A percentile compares a stretch with the other conserved stretches of the same genome.
phyloP scores from a whole-genome alignment of 371 early-diverging fungal species.

The Mucor saturninus region DNA sequence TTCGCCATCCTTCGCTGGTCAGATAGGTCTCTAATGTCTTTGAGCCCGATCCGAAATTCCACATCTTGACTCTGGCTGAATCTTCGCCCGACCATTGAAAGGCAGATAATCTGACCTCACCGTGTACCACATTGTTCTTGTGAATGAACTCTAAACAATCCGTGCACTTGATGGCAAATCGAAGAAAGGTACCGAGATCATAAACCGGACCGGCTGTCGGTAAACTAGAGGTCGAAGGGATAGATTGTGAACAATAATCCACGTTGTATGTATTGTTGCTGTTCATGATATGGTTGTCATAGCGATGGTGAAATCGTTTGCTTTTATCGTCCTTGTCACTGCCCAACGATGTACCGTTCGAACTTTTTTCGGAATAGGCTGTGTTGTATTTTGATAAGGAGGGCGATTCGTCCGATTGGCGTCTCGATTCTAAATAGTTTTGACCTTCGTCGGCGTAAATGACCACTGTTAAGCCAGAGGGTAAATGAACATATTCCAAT shows the following conservation, averaged over 20 bases:
- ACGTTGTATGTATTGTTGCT: background rate
- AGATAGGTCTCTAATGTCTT: slow-evolving; percentile 42
- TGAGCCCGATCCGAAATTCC: slow-evolving; percentile 44
- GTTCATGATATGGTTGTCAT: background rate
- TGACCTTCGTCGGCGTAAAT: slow-evolving; percentile 47
- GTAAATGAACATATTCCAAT: slow-evolving; percentile 41
- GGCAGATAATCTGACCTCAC: slow-evolving; percentile 43
- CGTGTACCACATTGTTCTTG: slow-evolving; percentile 46
- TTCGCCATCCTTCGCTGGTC: slow-evolving; percentile 53
- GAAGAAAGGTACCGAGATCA: slow-evolving; percentile 49
- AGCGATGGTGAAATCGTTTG: slow-evolving; percentile 1
- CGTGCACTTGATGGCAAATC: slow-evolving; percentile 50
- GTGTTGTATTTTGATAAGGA: background rate
- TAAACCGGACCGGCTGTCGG: slow-evolving; percentile 24
- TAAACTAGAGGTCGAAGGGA: slow-evolving; percentile 11
- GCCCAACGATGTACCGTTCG: background rate
- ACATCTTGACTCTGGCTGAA: slow-evolving; percentile 37
- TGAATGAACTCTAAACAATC: slow-evolving; percentile 53
- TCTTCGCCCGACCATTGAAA: slow-evolving; percentile 50
- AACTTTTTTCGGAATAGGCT: slow-evolving; percentile 1
- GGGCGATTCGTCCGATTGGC: slow-evolving; percentile 3
- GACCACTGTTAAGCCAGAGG: slow-evolving; percentile 41
- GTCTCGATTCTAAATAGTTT: slow-evolving; percentile 20
- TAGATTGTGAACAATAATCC: slow-evolving; percentile 7
- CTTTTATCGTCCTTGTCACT: slow-evolving; percentile 14